Evolutionary conservation across 495 filamentous ascomycete genomes (phyloP), one percentile per base, ranked within the genome.

Genomic region (Penicillium silybi): DNA sequence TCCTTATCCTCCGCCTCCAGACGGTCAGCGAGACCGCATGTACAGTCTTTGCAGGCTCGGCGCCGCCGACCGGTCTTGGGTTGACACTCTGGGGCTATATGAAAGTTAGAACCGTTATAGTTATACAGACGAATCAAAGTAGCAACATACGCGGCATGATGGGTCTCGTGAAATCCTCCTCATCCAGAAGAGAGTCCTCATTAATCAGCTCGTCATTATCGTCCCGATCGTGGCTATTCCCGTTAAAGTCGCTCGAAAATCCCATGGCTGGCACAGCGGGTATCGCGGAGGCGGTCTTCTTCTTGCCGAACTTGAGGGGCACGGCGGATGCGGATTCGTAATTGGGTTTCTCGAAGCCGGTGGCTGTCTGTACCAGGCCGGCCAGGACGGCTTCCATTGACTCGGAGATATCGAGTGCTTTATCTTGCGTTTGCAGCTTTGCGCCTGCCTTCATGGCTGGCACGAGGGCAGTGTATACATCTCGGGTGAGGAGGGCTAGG

Each of bases 11-110:
- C 90, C 6, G 84, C 88, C 55, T 88, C 88, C 37, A 96, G 67
- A 53, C 82, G 77, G 57, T 87, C 78, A 3, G 87, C 86, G 4
- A 98, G 79, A 35, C 95, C 93, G 62, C 93, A 98, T 4, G 89
- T 95, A 75, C 93, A 98, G 73, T 98, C 93, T 72, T 97, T 97
- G 76, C 93, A 98, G 50, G 93, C 91, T 47, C 90, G 82, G 52
- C 92, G 84, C 57, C 91, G 85, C 71, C 95, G 93, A 73, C 93
- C 92, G 49, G 88, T 89, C 72, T 87, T 84, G 32, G 92, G 92
- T 38, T 79, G 77, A 63, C 92, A 97, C 70, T 95, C 88, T 17
- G 84, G 79, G 44, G 92, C 88, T 95, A 54, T 17, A 27, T 3
- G 25, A 17, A 19, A 35, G 50, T 63, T 57, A 56, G 42, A 27